Percentiles rank a stretch among this genome's conserved stretches.
Evolutionary conservation across 352 stramenopile species (phyloP).

Genomic region (Phytophthora capsici): DNA sequence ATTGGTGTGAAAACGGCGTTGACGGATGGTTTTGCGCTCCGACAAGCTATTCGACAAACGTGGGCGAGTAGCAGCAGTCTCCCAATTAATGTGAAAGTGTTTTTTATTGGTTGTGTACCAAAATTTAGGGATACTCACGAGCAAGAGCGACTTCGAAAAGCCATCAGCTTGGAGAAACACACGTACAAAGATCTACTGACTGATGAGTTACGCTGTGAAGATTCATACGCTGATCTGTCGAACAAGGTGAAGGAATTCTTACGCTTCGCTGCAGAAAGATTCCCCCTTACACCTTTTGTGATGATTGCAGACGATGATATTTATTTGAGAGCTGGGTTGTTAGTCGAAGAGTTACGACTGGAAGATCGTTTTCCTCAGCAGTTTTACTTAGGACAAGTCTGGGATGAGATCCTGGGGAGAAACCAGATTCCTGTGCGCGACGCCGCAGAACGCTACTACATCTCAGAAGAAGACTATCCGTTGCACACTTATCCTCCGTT

Average conservation of each 20-base stretch:
- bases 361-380: not conserved
- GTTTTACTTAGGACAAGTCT: slow-evolving; percentile 32
- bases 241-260: slow-evolving; percentile 69
- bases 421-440: slow-evolving; percentile 34
- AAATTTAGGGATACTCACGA: not conserved
- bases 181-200: slow-evolving; percentile 49
- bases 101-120: slow-evolving; percentile 50
- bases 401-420: slow-evolving; percentile 26
- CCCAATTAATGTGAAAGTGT: slow-evolving; percentile 30
- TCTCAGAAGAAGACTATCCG: slow-evolving; percentile 38
- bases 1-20: slow-evolving; percentile 61
- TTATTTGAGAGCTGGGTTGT: slow-evolving; percentile 41
- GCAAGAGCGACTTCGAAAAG: slow-evolving; percentile 12
- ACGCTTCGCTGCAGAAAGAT: slow-evolving; percentile 23
- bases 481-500: slow-evolving; percentile 45
- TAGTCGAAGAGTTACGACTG: slow-evolving; percentile 8
- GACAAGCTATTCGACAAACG: slow-evolving; percentile 51
- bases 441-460: slow-evolving; percentile 37
- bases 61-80: slow-evolving; percentile 40
- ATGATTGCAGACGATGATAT: slow-evolving; percentile 69
- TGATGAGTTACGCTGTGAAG: slow-evolving; percentile 51
- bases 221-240: slow-evolving; percentile 55
- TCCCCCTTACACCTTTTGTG: slow-evolving; percentile 37
- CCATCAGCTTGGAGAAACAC: slow-evolving; percentile 38
- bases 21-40: slow-evolving; percentile 29